Conservation (phyloP, 2,329 filamentous ascomycete species). For the Trichoderma sp. region DNA sequence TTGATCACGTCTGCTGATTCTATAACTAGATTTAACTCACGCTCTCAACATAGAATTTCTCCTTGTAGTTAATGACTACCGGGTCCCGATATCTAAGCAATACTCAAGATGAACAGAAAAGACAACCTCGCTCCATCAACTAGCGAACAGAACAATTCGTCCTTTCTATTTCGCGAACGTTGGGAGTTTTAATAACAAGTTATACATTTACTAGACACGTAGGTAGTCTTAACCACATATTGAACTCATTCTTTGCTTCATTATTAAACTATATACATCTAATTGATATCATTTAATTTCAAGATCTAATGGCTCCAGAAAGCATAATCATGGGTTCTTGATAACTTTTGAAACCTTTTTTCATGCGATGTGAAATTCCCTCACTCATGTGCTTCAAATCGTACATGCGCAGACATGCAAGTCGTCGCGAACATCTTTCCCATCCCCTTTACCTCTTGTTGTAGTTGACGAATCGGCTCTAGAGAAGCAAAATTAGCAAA, state of each 20-base stretch:
- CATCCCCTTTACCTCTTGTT: constrained; percentile 46
- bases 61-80: background rate
- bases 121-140: background rate
- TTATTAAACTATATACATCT: constrained; percentile 5
- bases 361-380: background rate
- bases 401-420: background rate
- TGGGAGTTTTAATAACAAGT: background rate
- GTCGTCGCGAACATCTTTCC: background rate
- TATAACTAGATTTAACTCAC: background rate
- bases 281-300: background rate
- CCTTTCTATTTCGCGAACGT: background rate
- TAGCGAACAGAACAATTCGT: background rate
- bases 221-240: background rate
- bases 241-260: background rate
- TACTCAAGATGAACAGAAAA: background rate
- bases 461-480: constrained; percentile 57
- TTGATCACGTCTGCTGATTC: background rate
- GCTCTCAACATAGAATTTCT: background rate
- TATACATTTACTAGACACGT: background rate
- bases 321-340: background rate
- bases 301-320: background rate
- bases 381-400: background rate
- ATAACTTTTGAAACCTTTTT: background rate
- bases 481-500: constrained; percentile 16
- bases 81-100: background rate